Conservation (phyloP, 352 stramenopile species). For the Thraustotheca clavata region DNA sequence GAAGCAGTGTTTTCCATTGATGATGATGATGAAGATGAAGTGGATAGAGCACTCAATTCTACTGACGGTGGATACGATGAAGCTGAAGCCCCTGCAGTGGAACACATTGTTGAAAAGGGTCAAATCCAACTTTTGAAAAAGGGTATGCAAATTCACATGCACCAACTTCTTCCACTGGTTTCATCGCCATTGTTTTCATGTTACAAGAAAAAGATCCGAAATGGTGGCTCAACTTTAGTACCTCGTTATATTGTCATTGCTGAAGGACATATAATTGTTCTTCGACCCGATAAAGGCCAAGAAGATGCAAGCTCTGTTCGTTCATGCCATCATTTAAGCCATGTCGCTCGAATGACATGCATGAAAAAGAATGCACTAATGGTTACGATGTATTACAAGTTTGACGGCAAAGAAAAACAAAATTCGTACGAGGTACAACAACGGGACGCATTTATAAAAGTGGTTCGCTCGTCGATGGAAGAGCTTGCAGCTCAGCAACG, state of each 20-base stretch:
- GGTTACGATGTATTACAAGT: conserved; percentile 85
- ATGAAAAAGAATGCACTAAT: conserved; percentile 85
- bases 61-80: conserved; percentile 15
- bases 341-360: conserved; percentile 78
- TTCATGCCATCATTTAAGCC: conserved; percentile 57
- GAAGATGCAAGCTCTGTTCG: conserved; percentile 73
- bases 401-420: conserved; percentile 28
- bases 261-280: conserved; percentile 67
- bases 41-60: conserved; percentile 34
- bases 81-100: conserved; percentile 21
- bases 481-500: background rate
- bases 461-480: conserved; percentile 72
- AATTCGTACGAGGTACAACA: conserved; percentile 83
- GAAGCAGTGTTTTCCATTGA: conserved; percentile 75
- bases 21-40: conserved; percentile 67
- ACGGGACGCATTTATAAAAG: conserved; percentile 80
- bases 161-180: conserved; percentile 58
- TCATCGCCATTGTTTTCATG: conserved; percentile 72
- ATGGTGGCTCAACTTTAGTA: conserved; percentile 1
- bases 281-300: conserved; percentile 59
- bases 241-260: conserved; percentile 40
- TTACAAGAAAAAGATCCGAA: conserved; percentile 72
- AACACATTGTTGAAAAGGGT: conserved; percentile 51
- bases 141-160: conserved; percentile 56
- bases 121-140: conserved; percentile 43